Percentiles rank a stretch among this genome's conserved stretches.
These are phyloP conservation scores for Pichia phayaonensis DNA, from an alignment of 805 yeast species.

Conservation along the genomic window DNA sequence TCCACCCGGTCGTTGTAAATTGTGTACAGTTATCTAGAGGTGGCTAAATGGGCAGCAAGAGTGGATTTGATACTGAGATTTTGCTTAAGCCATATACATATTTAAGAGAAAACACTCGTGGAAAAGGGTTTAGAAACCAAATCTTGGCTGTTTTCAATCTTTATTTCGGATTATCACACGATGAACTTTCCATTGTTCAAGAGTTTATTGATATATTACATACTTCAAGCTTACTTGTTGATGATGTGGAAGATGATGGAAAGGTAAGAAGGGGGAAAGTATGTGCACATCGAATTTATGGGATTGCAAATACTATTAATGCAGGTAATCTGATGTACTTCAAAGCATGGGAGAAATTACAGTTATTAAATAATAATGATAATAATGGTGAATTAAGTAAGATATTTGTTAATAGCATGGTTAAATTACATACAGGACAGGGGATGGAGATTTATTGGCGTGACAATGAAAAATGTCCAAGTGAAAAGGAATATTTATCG, in stretches of 20 bases:
- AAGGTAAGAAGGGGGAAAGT: constrained; percentile 66
- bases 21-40: background rate
- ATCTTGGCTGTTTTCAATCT: constrained; percentile 47
- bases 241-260: constrained; percentile 83
- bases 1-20: background rate
- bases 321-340: constrained; percentile 80
- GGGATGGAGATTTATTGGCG: constrained; percentile 88
- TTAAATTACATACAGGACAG: constrained; percentile 83
- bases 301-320: constrained; percentile 74
- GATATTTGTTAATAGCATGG: constrained; percentile 62
- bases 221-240: constrained; percentile 62
- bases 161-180: constrained; percentile 37
- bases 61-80: constrained; percentile 19
- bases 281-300: constrained; percentile 71
- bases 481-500: constrained; percentile 53
- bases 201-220: constrained; percentile 53
- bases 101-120: constrained; percentile 38
- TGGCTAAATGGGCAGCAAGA: background rate
- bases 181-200: constrained; percentile 33
- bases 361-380: constrained; percentile 1
- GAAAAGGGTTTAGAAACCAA: constrained; percentile 46
- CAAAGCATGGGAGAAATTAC: constrained; percentile 45
- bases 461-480: constrained; percentile 52
- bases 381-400: constrained; percentile 16
- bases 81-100: constrained; percentile 42